These are phyloP conservation scores for Mariannaea sp. DNA, from an alignment of 2,329 filamentous ascomycete species.

Conservation along the genomic window DNA sequence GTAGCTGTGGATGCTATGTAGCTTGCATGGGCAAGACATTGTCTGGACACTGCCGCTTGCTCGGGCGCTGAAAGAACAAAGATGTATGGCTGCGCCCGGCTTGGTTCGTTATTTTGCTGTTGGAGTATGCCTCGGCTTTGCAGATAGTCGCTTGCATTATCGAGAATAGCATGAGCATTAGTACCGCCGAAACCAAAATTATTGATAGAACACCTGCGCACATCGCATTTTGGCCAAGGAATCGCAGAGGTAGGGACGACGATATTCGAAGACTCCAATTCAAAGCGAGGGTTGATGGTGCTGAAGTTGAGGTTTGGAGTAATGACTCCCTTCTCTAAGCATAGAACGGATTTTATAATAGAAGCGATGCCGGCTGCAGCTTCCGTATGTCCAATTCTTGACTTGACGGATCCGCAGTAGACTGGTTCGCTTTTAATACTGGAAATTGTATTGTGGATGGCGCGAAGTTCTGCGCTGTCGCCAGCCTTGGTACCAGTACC, in stretches of 20 bases:
- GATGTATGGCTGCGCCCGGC: background rate
- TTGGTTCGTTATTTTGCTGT: no score
- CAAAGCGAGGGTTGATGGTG: background rate
- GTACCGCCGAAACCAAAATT: background rate
- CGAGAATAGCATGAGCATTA: background rate
- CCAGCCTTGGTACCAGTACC: background rate
- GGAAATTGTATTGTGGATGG: background rate
- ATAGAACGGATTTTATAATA: constrained; percentile 18
- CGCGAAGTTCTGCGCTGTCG: background rate
- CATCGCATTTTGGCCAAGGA: no score
- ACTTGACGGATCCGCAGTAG: no score
- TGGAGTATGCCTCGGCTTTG: no score
- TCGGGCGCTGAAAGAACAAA: background rate
- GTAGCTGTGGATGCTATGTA: constrained; percentile 19
- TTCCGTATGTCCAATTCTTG: constrained; percentile 24
- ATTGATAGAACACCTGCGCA: background rate
- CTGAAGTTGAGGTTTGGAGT: background rate
- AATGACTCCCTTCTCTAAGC: constrained; percentile 6
- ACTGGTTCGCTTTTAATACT: background rate
- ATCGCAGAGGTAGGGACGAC: background rate
- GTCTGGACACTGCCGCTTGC: background rate
- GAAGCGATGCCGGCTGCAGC: constrained; percentile 15
- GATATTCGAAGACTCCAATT: background rate
- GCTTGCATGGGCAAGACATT: constrained; percentile 24
- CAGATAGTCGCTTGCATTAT: background rate